Conservation (phyloP, 768 basidiomycete species). For the Boletus rufocinnamomeus region DNA sequence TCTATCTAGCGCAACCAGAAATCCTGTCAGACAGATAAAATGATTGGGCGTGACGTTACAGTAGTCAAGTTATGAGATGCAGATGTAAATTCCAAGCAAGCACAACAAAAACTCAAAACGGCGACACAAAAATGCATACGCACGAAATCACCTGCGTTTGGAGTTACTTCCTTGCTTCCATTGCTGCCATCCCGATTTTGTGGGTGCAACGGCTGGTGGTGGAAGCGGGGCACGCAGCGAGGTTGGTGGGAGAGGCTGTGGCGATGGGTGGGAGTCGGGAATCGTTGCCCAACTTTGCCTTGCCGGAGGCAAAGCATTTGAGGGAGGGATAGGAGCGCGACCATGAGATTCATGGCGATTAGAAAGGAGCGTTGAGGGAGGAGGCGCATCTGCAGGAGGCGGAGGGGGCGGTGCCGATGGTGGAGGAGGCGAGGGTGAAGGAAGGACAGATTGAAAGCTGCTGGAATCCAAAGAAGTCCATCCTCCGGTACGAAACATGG, state of each 20-base stretch:
- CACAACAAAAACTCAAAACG: neutral
- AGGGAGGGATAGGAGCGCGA: constrained; percentile 13
- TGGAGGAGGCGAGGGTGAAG: constrained; percentile 23
- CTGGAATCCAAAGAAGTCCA: constrained; percentile 67
- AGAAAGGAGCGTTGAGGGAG: neutral
- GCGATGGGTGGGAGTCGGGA: constrained; percentile 17
- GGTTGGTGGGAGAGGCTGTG: constrained; percentile 8
- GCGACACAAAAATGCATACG: neutral
- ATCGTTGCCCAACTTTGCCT: neutral
- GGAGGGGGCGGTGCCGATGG: constrained; percentile 20
- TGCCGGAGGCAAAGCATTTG: constrained; percentile 7
- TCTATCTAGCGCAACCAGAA: constrained; percentile 27
- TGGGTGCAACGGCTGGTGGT: constrained; percentile 20
- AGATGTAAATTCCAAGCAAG: constrained; percentile 9
- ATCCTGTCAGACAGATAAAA: constrained; percentile 16
- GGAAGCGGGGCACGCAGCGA: constrained; percentile 21
- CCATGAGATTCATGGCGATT: constrained; percentile 15
- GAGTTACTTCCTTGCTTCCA: constrained; percentile 35
- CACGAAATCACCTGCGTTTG: constrained; percentile 22
- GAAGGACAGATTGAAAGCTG: constrained; percentile 33
- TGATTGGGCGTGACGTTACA: constrained; percentile 1
- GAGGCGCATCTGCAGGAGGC: constrained; percentile 13
- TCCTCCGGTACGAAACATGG: constrained; percentile 60
- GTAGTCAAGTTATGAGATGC: constrained; percentile 1
- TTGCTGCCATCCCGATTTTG: constrained; percentile 57